Evolutionary conservation across 495 filamentous ascomycete genomes (phyloP).

Genomic region (Xanthoparmelia taractica): DNA sequence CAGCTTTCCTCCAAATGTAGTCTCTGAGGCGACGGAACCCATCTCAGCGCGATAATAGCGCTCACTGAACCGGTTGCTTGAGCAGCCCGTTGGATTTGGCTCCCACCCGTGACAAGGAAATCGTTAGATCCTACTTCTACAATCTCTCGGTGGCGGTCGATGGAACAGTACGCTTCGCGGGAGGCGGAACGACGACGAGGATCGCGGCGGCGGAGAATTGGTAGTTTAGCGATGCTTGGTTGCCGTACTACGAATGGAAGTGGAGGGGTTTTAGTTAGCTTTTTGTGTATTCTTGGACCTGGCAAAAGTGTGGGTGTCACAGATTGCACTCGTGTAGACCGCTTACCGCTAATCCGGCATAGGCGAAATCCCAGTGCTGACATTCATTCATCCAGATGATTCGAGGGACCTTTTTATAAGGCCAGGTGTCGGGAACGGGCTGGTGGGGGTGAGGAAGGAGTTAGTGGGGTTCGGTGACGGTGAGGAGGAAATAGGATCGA

Average conservation of each 20-base stretch:
- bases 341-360: background rate
- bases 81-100: too few relatives aligned
- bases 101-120: too few relatives aligned
- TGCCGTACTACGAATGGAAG: slow-evolving; percentile 3
- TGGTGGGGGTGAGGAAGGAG: background rate
- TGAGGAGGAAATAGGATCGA: background rate
- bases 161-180: background rate
- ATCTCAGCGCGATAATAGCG: too few relatives aligned
- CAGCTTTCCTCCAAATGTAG: too few relatives aligned
- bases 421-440: background rate
- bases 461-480: background rate
- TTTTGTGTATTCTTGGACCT: too few relatives aligned
- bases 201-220: slow-evolving; percentile 5
- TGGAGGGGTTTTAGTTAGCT: background rate
- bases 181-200: background rate
- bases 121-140: too few relatives aligned
- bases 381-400: background rate
- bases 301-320: too few relatives aligned
- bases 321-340: too few relatives aligned
- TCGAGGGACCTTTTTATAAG: background rate
- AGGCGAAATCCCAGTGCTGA: background rate
- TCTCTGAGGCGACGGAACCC: too few relatives aligned
- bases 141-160: too few relatives aligned
- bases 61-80: too few relatives aligned
- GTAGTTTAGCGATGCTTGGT: slow-evolving; percentile 1